Evolutionary conservation across 1,284 basidiomycete genomes (phyloP).

Genomic region (Ganoderma leucocontextum): DNA sequence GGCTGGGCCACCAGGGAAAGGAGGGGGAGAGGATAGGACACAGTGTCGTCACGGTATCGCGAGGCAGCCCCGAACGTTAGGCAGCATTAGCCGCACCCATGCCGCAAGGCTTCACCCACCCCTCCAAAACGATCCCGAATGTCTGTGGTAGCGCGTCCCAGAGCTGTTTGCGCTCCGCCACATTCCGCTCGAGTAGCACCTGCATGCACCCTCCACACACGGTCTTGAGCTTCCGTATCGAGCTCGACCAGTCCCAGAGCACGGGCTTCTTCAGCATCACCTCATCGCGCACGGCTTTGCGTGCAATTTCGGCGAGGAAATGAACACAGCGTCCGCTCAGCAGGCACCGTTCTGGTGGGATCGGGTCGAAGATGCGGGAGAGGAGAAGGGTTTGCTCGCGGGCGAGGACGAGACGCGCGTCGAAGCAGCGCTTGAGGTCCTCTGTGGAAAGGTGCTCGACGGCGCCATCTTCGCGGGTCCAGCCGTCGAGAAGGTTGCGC

Average conservation of each 20-base stretch:
- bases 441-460: conserved; percentile 1
- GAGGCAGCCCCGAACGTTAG: neutral
- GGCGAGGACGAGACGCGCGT: neutral
- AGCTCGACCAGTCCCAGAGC: neutral
- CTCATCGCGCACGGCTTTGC: neutral
- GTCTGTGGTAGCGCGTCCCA: neutral
- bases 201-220: neutral
- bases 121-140: neutral
- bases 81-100: neutral
- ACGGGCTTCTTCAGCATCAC: neutral
- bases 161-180: too few relatives aligned
- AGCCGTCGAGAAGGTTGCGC: conserved; percentile 9
- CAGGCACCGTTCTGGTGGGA: neutral
- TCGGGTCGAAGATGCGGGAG: neutral
- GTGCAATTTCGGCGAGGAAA: neutral
- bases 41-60: too few relatives aligned
- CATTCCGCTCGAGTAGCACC: neutral
- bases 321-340: neutral
- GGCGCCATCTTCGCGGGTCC: conserved; percentile 17
- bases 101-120: neutral
- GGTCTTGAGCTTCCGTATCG: neutral
- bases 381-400: neutral
- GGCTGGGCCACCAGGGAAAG: too few relatives aligned
- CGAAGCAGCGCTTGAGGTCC: conserved; percentile 12
- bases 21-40: too few relatives aligned